Base-by-base conservation (phyloP, 495 filamentous ascomycete species). In the Friedmanniomyces simplex region DNA sequence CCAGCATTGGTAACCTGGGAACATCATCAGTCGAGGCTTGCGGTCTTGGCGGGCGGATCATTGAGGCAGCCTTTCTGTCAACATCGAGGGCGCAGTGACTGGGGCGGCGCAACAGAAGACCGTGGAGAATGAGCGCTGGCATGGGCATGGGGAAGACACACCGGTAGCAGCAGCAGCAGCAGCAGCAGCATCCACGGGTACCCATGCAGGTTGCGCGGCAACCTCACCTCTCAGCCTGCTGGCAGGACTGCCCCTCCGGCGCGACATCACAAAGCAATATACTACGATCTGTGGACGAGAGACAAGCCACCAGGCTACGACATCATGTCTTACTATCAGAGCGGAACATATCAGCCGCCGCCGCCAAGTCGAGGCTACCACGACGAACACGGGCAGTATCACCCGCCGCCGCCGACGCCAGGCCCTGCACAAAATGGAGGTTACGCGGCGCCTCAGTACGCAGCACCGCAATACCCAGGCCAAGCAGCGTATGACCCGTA, bases 261-360 rank as follows among this genome's bases (percentile, higher is more conserved):
- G 39, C 4, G 14, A 39, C 50, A 32, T 36, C 12, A 28, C 26
- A 4, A 24, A 24, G 16, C 18, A 34, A 52, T 22, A 52, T 3
- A 32, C 3, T 4, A 32, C 4, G 3, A 10, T 32, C 10, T 32
- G 28, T 32, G 28, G 28, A 10, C 28, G 10, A 32, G 28, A n/a
- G n/a, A n/a, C n/a, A n/a, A n/a, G n/a, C n/a, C n/a, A n/a, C n/a
- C n/a, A n/a, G n/a, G n/a, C 10, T 18, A 47, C 7, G 11, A 24
- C 43, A 47, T 8, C 1, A 59, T 59, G 57, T 59, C 57, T 57
- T 76, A 79, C 63, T 71, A 72, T 18, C 51, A 54, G 58, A 75
- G 78, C 63, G 77, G 76, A 45, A 71, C 77, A 34, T 78, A 79
- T 60, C 76, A 73, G 61, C 64, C 62, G 41, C 59, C 54, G 36